Base-by-base conservation (phyloP, 345 rosid genomes). In the Eucalyptus lansdowneana region DNA sequence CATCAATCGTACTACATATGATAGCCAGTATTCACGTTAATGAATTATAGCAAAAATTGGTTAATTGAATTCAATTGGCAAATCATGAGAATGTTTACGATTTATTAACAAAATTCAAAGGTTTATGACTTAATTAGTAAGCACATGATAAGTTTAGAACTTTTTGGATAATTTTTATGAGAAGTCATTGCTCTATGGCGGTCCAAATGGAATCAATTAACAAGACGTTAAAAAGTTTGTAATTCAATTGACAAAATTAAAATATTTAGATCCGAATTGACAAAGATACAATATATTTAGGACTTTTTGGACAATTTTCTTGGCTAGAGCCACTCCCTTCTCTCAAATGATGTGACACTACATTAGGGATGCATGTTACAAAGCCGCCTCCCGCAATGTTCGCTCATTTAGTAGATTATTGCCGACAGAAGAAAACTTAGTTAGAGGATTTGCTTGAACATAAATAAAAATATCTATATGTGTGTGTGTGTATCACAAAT, bases 1-100 rank as follows among this genome's bases (percentile, higher is more conserved):
- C 29, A 56, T 25, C 2, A 25, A 2, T 25, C 29, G 5, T 56
- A 10, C 6, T 56, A 56, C 12, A 24, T 56, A 56, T 24, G 29
- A 56, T 4, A 25, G 13, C 3, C 1, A 12, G 0, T 22, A 5
- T 24, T 56, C 62, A 56, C 13, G 0, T 24, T 25, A 56, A 11
- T 0, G 6, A 56, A 4, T 56, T 56, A 0, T 56, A 25, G 62
- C 6, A 9, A 56, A 56, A 56, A 2, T 22, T 56, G 13, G 3
- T 11, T 56, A 56, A 11, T 10, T 56, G 12, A 2, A 56, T 56
- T 56, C 62, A 24, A 24, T 56, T 56, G 62, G 14, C 13, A 56
- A 56, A 56, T 22, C 27, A 9, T 56, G 1, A 24, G 6, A 56
- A 24, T 22, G 6, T 4, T 56, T 56, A 53, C 0, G 1, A 53